phyloP scores from a whole-genome alignment of 768 basidiomycete species.

The Grammothele lineata region DNA sequence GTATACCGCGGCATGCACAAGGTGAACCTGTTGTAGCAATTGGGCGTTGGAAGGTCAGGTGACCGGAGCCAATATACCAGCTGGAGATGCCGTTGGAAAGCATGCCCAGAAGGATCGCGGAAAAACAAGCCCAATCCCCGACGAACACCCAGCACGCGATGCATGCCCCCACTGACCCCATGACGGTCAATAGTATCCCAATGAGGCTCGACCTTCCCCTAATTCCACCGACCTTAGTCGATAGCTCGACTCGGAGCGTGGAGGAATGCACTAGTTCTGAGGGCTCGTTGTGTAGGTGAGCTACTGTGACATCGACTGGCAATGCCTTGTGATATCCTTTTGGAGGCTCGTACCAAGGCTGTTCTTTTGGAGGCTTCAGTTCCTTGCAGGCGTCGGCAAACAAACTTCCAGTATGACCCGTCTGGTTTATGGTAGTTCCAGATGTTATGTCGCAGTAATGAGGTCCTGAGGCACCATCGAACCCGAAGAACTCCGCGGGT shows the following conservation, averaged over 20 bases:
- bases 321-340: no score
- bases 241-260: no score
- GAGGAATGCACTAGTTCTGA: not conserved
- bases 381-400: slow-evolving; percentile 10
- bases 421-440: slow-evolving; percentile 9
- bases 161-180: slow-evolving; percentile 1
- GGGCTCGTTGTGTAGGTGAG: slow-evolving; percentile 1
- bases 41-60: slow-evolving; percentile 9
- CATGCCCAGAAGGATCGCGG: slow-evolving; percentile 12
- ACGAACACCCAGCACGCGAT: slow-evolving; percentile 6
- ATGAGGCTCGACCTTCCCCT: not conserved
- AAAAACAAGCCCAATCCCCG: slow-evolving; percentile 9
- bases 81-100: slow-evolving; percentile 8
- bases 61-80: slow-evolving; percentile 4
- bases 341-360: no score
- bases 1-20: slow-evolving; percentile 2
- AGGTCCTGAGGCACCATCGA: slow-evolving; percentile 8
- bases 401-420: slow-evolving; percentile 9
- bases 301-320: slow-evolving; percentile 6
- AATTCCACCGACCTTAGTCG: no score
- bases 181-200: slow-evolving; percentile 5
- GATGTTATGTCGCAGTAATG: slow-evolving; percentile 10
- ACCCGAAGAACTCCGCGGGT: slow-evolving; percentile 12
- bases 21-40: slow-evolving; percentile 4
- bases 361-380: not conserved